These are phyloP conservation scores for Beauveria caledonica DNA, from an alignment of 2,329 filamentous ascomycete species.

Conservation along the genomic window DNA sequence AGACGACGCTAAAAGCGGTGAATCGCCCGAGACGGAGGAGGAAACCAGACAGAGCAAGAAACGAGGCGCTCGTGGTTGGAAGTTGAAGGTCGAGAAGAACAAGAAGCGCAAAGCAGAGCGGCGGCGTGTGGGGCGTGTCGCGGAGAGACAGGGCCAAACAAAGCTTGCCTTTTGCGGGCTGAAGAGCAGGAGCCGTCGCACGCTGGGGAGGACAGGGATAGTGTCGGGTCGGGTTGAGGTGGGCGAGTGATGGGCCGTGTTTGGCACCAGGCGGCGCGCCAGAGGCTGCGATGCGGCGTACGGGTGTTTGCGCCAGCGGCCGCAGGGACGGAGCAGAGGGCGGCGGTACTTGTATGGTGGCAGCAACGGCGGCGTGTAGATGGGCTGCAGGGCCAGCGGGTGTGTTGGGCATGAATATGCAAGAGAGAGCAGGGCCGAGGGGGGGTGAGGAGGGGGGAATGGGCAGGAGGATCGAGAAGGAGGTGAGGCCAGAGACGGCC, in stretches of 20 bases:
- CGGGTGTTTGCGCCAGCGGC: slow-evolving; percentile 8
- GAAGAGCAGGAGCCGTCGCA: slow-evolving; percentile 5
- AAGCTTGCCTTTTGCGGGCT: slow-evolving; percentile 9
- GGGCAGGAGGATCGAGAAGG: neutral
- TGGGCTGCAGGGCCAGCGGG: slow-evolving; percentile 5
- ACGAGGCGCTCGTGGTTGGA: slow-evolving; percentile 6
- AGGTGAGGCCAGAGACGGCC: neutral
- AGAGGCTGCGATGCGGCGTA: slow-evolving; percentile 9
- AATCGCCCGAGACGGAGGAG: slow-evolving; percentile 1
- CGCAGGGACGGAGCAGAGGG: slow-evolving; percentile 1
- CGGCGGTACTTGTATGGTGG: slow-evolving; percentile 5
- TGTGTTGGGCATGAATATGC: slow-evolving; percentile 10
- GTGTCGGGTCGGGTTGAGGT: slow-evolving; percentile 4
- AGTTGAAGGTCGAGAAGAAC: neutral
- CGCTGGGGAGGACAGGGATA: slow-evolving; percentile 3
- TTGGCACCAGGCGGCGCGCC: slow-evolving; percentile 1
- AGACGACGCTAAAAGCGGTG: neutral
- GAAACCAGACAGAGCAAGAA: neutral
- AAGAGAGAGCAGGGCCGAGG: neutral
- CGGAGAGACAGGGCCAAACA: slow-evolving; percentile 6
- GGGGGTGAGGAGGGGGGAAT: neutral
- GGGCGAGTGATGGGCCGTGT: neutral
- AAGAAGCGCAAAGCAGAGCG: slow-evolving; percentile 7
- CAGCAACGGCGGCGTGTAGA: neutral
- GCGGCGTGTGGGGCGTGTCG: slow-evolving; percentile 7